phyloP scores from a whole-genome alignment of 257 asterid genomes.

The Leptodermis oblonga region DNA sequence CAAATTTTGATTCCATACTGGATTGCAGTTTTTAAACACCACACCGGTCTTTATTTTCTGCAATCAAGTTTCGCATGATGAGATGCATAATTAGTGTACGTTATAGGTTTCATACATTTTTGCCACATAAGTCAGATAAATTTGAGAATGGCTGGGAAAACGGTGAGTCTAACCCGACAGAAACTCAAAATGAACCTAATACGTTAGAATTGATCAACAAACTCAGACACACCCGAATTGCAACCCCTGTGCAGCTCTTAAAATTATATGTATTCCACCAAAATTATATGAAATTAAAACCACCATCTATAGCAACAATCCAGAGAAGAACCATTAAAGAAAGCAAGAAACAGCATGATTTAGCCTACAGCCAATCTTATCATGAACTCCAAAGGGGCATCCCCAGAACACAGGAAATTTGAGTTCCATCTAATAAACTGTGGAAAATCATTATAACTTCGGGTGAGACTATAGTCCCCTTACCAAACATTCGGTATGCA shows the following conservation, averaged over 20 bases:
- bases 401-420: neutral
- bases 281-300: too few species aligned
- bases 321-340: neutral
- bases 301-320: neutral
- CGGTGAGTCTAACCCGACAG: too few species aligned
- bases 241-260: too few species aligned
- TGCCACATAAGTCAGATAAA: too few species aligned
- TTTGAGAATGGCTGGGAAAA: neutral
- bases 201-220: too few species aligned
- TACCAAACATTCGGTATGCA: too few species aligned
- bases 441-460: too few species aligned
- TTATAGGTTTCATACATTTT: neutral
- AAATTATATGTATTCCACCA: too few species aligned
- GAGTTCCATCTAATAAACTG: neutral
- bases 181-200: too few species aligned
- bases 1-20: constrained; percentile 73
- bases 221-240: too few species aligned
- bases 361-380: constrained; percentile 1
- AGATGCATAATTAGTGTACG: neutral
- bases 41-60: constrained; percentile 75
- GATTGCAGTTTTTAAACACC: constrained; percentile 58
- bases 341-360: neutral
- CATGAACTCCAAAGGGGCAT: neutral
- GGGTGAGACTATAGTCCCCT: too few species aligned
- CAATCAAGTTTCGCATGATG: constrained; percentile 7